These are phyloP conservation scores for Alternaria dauci DNA, from an alignment of 2,329 filamentous ascomycete species.

Conservation along the genomic window DNA sequence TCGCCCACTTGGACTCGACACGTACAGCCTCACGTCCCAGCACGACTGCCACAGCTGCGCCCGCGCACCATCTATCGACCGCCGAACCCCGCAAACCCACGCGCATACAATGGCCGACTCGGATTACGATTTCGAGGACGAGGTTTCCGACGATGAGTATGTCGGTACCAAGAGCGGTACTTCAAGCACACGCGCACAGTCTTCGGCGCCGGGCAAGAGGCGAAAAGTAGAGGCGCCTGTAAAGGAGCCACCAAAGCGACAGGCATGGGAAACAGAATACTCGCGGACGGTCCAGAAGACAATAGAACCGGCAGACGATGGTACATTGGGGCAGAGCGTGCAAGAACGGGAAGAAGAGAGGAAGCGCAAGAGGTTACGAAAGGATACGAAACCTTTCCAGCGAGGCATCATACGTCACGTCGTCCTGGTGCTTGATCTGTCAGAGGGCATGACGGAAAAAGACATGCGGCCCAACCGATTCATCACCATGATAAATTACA, in stretches of 20 bases:
- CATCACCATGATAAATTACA: conserved; percentile 81
- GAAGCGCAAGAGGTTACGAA: conserved; percentile 80
- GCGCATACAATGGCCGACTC: conserved; percentile 71
- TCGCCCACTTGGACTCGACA: not conserved
- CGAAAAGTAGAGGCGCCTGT: conserved; percentile 28
- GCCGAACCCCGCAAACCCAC: not conserved
- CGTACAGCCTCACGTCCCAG: not conserved
- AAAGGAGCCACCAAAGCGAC: conserved; percentile 50
- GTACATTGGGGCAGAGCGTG: conserved; percentile 74
- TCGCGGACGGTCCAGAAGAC: conserved; percentile 70
- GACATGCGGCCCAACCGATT: conserved; percentile 90
- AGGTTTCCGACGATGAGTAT: conserved; percentile 71
- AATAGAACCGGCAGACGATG: conserved; percentile 64
- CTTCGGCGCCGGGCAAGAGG: conserved; percentile 29
- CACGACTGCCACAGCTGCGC: not conserved
- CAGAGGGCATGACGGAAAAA: conserved; percentile 92
- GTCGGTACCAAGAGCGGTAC: conserved; percentile 50
- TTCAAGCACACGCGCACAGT: conserved; percentile 38
- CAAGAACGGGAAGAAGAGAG: conserved; percentile 80
- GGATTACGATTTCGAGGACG: conserved; percentile 74
- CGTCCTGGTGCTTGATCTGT: conserved; percentile 89
- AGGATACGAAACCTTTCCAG: conserved; percentile 94
- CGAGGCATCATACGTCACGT: conserved; percentile 97
- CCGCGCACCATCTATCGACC: not conserved
- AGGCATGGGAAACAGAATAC: conserved; percentile 57